These are phyloP conservation scores for Chaetomiaceae sp. DNA, from an alignment of 2,329 filamentous ascomycete species.

Conservation along the genomic window DNA sequence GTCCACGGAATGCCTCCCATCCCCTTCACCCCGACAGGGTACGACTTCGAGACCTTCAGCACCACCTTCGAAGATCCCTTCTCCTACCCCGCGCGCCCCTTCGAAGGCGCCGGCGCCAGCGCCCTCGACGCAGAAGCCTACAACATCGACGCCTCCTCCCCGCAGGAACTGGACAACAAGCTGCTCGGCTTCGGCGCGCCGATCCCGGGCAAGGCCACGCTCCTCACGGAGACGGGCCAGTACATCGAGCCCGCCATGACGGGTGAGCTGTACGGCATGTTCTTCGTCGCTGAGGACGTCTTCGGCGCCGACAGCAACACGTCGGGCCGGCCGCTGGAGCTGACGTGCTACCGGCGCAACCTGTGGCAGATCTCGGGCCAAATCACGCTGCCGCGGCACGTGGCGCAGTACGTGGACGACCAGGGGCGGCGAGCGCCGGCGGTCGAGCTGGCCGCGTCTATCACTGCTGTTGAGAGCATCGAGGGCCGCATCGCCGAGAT, in stretches of 20 bases:
- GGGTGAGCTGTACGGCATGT: slow-evolving; percentile 81
- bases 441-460: slow-evolving; percentile 72
- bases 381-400: slow-evolving; percentile 69
- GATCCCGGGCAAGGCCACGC: slow-evolving; percentile 48
- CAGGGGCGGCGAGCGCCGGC: slow-evolving; percentile 74
- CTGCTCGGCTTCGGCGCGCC: slow-evolving; percentile 69
- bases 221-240: slow-evolving; percentile 62
- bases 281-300: slow-evolving; percentile 79
- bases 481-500: slow-evolving; percentile 91
- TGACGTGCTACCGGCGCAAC: slow-evolving; percentile 93
- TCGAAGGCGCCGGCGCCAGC: slow-evolving; percentile 34
- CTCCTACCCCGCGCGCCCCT: slow-evolving; percentile 49
- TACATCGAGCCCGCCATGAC: slow-evolving; percentile 61
- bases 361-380: slow-evolving; percentile 92
- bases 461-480: slow-evolving; percentile 85
- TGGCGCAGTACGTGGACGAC: slow-evolving; percentile 64
- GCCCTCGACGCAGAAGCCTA: slow-evolving; percentile 20
- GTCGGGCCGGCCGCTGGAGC: slow-evolving; percentile 59
- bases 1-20: slow-evolving; percentile 41
- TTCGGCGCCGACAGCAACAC: slow-evolving; percentile 55
- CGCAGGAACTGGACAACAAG: slow-evolving; percentile 60
- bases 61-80: slow-evolving; percentile 64
- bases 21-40: slow-evolving; percentile 51
- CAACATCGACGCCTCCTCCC: slow-evolving; percentile 42
- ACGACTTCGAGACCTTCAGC: slow-evolving; percentile 57